Base-by-base conservation (phyloP, 2,329 filamentous ascomycete genomes). In the Byssothecium circinans region DNA sequence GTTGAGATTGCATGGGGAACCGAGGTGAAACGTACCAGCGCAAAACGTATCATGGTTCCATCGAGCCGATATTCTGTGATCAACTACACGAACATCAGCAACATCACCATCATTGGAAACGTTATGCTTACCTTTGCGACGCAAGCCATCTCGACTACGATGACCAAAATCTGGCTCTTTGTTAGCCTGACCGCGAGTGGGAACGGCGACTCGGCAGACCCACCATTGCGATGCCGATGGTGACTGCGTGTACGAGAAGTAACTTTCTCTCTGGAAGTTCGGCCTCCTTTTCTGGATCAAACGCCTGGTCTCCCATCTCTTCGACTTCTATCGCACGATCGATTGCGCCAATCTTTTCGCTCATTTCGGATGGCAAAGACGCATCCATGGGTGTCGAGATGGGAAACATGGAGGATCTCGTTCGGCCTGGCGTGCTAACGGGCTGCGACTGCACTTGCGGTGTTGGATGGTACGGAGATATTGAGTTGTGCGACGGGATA, bases 1-100 rank as follows among this genome's bases (percentile, higher is more conserved):
- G 10, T 25, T 6, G 23, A 22, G 8, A 25, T 20, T 15, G 11
- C 17, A 17, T 43, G 17, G 39, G 32, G 29, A 34, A 17, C 23
- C 36, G 33, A 20, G 14, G 54, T 15, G 52, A 45, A 14, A 53
- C 42, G 22, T 49, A 74, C 57, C 38, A 75, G 59, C 1, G 70
- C 73, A 38, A 72, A 63, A 20, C 70, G 67, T 19, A 62, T 67
- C 65, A 67, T 78, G 34, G 53, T 65, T 29, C 65, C 66, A 51
- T 72, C 75, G 32, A 72, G 65, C 25, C 70, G 62, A 41, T 64
- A 73, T 54, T 74, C 68, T 7, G 67, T 68, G 23, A 75, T 56
- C 32, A 75, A 59, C 51, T 75, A 63, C 15, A 64, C 64, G 11
- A 27, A 8, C 32, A 22, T 43, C 19, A 70, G 35, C 22, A 45